These are phyloP conservation scores for Wallacemonas sp. DNA, from an alignment of 208 protist genomes.

Conservation along the genomic window DNA sequence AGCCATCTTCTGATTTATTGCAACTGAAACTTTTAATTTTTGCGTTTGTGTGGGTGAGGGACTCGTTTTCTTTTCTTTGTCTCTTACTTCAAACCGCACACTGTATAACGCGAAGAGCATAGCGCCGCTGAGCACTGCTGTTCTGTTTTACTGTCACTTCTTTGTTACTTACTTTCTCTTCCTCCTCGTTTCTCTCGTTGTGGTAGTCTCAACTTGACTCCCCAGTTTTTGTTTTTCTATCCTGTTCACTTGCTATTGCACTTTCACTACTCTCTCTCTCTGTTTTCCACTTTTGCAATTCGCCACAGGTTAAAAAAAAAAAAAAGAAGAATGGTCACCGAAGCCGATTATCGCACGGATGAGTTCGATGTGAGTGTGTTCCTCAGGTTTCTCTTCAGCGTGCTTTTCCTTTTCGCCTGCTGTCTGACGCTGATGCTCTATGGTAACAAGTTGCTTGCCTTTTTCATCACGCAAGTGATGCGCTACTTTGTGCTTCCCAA, in stretches of 20 bases:
- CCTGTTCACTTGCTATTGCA: neutral
- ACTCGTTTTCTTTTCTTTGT: too few relatives aligned
- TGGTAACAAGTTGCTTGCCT: conserved; percentile 40
- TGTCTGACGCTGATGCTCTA: conserved; percentile 73
- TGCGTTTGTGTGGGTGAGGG: too few relatives aligned
- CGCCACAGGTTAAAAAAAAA: neutral
- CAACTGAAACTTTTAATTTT: too few relatives aligned
- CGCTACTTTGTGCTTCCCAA: conserved; percentile 65
- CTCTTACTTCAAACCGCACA: too few relatives aligned
- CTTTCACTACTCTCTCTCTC: neutral
- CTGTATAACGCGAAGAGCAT: too few relatives aligned
- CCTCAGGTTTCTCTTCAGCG: conserved; percentile 68
- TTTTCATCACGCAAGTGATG: conserved; percentile 48
- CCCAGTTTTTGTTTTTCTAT: neutral
- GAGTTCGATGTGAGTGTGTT: conserved; percentile 52
- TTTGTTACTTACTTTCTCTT: conserved; percentile 16
- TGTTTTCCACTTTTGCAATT: neutral
- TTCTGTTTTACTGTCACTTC: neutral
- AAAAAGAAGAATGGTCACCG: neutral
- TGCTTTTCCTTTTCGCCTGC: conserved; percentile 65
- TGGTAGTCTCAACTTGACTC: neutral
- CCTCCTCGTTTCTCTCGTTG: conserved; percentile 6
- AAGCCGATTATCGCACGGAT: neutral
- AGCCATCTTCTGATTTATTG: too few relatives aligned
- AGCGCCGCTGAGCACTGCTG: neutral